Evolutionary conservation across 306 rosid genomes (phyloP).

Genomic region (Fragaria ananassa): DNA sequence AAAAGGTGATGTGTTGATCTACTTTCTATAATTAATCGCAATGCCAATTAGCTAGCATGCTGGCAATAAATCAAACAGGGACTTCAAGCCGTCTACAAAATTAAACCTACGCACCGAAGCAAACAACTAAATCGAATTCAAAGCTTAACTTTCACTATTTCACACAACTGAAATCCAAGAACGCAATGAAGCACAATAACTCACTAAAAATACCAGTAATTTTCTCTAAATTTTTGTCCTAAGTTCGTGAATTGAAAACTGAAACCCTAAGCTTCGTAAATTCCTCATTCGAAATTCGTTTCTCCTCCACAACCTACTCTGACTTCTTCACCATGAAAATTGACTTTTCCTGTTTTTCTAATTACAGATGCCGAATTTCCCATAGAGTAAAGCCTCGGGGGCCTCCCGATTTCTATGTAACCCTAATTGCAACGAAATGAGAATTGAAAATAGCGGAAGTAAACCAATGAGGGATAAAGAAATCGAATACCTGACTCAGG

Average conservation of each 20-base stretch:
- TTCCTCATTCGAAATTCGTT: neutral
- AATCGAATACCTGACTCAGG: neutral
- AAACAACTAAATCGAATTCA: neutral
- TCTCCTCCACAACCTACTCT: neutral
- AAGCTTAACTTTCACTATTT: neutral
- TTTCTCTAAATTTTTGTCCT: neutral
- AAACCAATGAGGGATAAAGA: neutral
- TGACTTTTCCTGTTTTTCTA: neutral
- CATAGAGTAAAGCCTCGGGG: neutral
- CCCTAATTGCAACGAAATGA: neutral
- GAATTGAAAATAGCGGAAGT: neutral
- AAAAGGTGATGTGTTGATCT: neutral
- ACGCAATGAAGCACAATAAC: neutral
- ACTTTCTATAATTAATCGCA: neutral
- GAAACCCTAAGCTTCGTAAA: neutral
- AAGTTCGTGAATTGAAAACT: neutral
- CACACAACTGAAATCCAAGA: neutral
- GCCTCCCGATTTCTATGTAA: neutral
- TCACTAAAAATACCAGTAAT: neutral
- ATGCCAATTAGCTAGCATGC: neutral
- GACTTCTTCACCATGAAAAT: neutral
- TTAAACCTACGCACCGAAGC: neutral
- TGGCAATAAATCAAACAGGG: neutral
- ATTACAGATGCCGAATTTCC: neutral
- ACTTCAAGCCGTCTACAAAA: neutral